These are phyloP conservation scores for Ustulina deusta DNA, from an alignment of 2,329 filamentous ascomycete genomes.

Conservation along the genomic window DNA sequence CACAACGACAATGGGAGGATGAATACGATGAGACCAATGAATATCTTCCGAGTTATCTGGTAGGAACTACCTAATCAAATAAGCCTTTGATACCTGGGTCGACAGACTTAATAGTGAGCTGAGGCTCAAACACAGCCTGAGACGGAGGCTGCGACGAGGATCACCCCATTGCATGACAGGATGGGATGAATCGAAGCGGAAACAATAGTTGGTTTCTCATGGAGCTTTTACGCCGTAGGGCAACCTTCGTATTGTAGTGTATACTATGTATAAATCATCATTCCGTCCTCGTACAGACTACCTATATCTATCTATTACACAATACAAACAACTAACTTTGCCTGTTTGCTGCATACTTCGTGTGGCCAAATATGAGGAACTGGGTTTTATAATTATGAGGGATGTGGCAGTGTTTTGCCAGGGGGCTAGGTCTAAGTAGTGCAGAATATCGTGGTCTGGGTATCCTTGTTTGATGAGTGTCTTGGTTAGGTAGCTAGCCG, in stretches of 20 bases:
- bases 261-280: no score
- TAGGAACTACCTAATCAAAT: background rate
- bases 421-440: no score
- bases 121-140: constrained; percentile 35
- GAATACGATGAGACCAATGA: background rate
- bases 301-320: background rate
- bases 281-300: background rate
- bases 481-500: constrained; percentile 5
- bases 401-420: constrained; percentile 13
- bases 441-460: background rate
- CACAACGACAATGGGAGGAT: background rate
- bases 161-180: constrained; percentile 22
- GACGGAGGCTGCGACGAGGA: constrained; percentile 34
- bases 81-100: constrained; percentile 1
- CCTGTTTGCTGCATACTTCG: background rate
- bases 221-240: background rate
- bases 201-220: constrained; percentile 20
- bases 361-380: background rate
- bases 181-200: constrained; percentile 12
- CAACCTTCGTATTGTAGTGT: background rate
- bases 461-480: constrained; percentile 13
- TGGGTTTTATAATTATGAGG: constrained; percentile 3
- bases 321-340: background rate
- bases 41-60: background rate
- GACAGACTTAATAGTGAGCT: constrained; percentile 3